A percentile compares a stretch with the other conserved stretches of the same genome.
Evolutionary conservation across 2,329 filamentous ascomycete genomes (phyloP).

Genomic region (Fusarium sp.): DNA sequence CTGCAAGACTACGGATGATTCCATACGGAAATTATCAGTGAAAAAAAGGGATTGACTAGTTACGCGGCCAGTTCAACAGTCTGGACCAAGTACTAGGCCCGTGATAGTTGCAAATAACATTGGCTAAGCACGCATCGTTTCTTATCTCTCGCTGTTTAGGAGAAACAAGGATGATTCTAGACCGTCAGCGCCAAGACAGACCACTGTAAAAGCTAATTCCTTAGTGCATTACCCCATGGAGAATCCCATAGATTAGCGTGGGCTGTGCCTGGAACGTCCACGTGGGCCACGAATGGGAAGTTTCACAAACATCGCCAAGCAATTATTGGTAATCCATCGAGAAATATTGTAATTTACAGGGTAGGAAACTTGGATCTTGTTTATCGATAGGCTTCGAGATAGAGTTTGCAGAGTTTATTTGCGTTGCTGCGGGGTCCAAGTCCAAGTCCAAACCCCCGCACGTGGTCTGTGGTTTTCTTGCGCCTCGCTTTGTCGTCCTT

Average conservation of each 20-base stretch:
- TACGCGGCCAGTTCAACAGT: accelerated
- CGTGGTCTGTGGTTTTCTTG: not conserved
- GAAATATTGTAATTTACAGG: not conserved
- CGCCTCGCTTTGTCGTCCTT: not conserved
- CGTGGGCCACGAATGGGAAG: not conserved
- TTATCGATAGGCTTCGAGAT: not conserved
- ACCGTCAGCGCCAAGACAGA: not conserved
- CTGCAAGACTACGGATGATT: too few relatives aligned
- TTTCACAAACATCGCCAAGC: not conserved
- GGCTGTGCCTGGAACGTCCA: not conserved
- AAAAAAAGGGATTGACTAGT: not conserved
- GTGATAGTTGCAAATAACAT: not conserved
- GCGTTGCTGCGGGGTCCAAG: not conserved
- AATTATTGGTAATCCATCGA: not conserved
- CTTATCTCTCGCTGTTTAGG: not conserved
- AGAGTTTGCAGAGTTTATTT: not conserved
- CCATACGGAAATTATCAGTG: not conserved
- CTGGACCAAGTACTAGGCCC: accelerated
- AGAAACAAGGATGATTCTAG: not conserved
- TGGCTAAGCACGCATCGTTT: not conserved
- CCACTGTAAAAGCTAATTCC: not conserved
- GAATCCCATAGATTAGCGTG: not conserved
- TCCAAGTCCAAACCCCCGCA: not conserved
- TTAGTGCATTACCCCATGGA: not conserved
- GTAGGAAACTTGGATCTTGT: not conserved